Evolutionary conservation across 179 eudicot species (phyloP).

Genomic region (Patellifolia procumbens): DNA sequence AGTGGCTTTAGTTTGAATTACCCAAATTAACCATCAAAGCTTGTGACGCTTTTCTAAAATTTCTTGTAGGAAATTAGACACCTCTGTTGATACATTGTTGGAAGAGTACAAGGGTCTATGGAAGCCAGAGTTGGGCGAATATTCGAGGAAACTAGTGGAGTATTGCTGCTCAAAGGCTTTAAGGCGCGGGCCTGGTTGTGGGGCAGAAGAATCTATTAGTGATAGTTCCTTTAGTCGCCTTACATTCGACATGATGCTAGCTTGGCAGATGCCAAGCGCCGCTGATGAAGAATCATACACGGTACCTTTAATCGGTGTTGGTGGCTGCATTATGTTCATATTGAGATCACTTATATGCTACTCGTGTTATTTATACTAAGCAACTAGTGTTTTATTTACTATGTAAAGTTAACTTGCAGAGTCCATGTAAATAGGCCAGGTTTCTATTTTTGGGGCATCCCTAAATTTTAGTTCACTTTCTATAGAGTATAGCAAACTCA

Average conservation of each 20-base stretch:
- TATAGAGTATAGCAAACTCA: no score
- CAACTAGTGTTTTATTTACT: no score
- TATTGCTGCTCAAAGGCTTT: constrained; percentile 65
- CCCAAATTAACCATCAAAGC: background rate
- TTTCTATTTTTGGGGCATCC: no score
- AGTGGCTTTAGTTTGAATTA: background rate
- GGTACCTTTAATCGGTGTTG: constrained; percentile 37
- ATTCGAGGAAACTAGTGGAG: constrained; percentile 70
- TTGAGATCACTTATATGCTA: background rate
- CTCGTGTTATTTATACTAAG: background rate
- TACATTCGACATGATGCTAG: constrained; percentile 96
- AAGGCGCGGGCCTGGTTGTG: constrained; percentile 35
- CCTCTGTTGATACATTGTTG: constrained; percentile 48
- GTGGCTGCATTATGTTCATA: no score
- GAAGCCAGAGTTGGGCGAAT: constrained; percentile 57
- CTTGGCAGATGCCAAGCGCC: constrained; percentile 77
- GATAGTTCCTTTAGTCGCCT: constrained; percentile 70
- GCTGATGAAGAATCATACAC: constrained; percentile 48
- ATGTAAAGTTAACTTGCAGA: no score
- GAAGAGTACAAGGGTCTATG: constrained; percentile 57
- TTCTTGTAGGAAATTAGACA: constrained; percentile 53
- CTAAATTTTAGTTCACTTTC: no score
- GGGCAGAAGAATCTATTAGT: constrained; percentile 43
- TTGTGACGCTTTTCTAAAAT: background rate
- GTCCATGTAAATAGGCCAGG: no score